Base-by-base conservation (phyloP, 2,329 filamentous ascomycete genomes). In the Trichoderma atrobrunneum region DNA sequence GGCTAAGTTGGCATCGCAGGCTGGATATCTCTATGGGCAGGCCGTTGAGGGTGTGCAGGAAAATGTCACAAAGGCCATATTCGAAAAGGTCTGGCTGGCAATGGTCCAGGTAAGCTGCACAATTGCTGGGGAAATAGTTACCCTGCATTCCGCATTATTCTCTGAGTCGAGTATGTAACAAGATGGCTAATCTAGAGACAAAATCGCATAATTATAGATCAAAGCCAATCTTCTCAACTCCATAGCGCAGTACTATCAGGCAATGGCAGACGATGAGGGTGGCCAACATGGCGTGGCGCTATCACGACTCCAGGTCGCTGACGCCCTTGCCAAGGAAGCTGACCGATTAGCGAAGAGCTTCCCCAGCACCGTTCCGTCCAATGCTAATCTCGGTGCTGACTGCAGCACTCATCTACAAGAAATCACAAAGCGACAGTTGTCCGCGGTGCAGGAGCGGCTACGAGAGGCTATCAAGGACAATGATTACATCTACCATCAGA, bases 401-500 rank as follows among this genome's bases (percentile, higher is more conserved):
- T 93, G 93, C 3, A 93, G 93, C 0, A 78, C 87, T 0, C 86
- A 90, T 67, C 83, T 99, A 43, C 85, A 89, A n/a, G 94, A 97
- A 39, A 88, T 97, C 75, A 91, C 93, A 18, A 97, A 94, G 80
- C 89, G 94, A 73, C 95, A 98, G 77, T 83, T 93, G 32, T 86
- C 92, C 0, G 91, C 90, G 36, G 91, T 97, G 3, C 92, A 97
- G 79, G 92, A 95, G 74, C 95, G 93, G 80, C 84, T 97, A 26
- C 85, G 86, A 21, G 91, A 93, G 73, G 87, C 95, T 64, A 87
- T 88, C 76, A 97, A 97, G 78, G 96, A 99, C 81, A 99, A 99
- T 76, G 96, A 99, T 80, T 98, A 96, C 81, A 97, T 99, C 79
- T 99, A 99, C 79, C 96, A 99, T 80, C 94, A 98, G 77, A 91